Conservation (phyloP, 2,329 filamentous ascomycete genomes). For the Aspergillus intermedius region DNA sequence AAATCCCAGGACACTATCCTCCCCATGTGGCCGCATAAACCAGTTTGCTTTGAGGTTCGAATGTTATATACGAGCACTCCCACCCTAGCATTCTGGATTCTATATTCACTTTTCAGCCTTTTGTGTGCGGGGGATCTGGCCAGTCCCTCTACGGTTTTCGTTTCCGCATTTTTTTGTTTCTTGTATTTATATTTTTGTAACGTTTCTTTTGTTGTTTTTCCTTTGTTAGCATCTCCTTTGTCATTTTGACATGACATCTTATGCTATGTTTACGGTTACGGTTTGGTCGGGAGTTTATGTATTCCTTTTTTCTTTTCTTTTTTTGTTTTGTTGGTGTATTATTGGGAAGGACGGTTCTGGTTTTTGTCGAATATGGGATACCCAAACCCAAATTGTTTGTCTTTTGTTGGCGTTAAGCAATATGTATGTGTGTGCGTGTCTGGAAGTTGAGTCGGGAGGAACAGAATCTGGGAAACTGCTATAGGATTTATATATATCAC, state of each 20-base stretch:
- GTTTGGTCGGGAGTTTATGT: background rate
- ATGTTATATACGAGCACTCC: background rate
- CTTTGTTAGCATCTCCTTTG: constrained; percentile 8
- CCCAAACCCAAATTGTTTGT: background rate
- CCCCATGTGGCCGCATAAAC: constrained; percentile 23
- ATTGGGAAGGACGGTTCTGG: background rate
- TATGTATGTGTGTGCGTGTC: background rate
- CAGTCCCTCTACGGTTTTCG: background rate
- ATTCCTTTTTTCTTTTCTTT: background rate
- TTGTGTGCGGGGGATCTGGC: no score
- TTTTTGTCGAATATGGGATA: background rate
- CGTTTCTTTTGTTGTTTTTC: constrained; percentile 4
- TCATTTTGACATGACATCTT: background rate
- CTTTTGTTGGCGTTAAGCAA: background rate
- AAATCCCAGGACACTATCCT: constrained; percentile 32
- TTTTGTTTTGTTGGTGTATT: background rate
- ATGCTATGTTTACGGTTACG: background rate
- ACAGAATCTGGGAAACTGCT: background rate
- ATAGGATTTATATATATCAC: no score
- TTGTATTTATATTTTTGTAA: background rate
- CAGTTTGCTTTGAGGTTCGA: background rate
- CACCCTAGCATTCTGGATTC: constrained; percentile 1
- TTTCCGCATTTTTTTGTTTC: constrained; percentile 1
- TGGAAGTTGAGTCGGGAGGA: background rate
- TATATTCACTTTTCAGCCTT: background rate